Evolutionary conservation across 2,329 filamentous ascomycete genomes (phyloP).

Genomic region (Colletotrichum sp.): DNA sequence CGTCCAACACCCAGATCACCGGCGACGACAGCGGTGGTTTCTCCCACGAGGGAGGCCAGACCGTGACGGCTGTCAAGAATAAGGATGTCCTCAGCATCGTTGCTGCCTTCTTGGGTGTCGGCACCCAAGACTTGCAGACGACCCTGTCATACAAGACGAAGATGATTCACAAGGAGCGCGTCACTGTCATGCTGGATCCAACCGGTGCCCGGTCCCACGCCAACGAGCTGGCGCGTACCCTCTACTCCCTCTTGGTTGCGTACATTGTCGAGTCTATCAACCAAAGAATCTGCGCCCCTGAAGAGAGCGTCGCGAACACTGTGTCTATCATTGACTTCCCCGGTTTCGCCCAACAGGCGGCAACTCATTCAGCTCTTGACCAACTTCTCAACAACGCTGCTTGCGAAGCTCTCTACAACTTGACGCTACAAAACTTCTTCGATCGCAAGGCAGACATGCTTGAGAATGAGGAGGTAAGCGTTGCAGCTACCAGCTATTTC

Average conservation of each 20-base stretch:
- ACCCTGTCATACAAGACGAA: slow-evolving; percentile 96
- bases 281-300: slow-evolving; percentile 82
- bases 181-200: slow-evolving; percentile 98
- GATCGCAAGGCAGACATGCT: slow-evolving; percentile 92
- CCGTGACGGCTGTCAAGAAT: slow-evolving; percentile 87
- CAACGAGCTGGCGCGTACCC: slow-evolving; percentile 88
- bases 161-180: slow-evolving; percentile 92
- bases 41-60: slow-evolving; percentile 91
- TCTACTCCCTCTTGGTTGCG: slow-evolving; percentile 93
- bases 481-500: slow-evolving; percentile 94
- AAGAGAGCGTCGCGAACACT: slow-evolving; percentile 91
- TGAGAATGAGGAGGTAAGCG: slow-evolving; percentile 90
- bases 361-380: slow-evolving; percentile 85
- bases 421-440: slow-evolving; percentile 95
- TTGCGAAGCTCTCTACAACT: slow-evolving; percentile 89
- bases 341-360: slow-evolving; percentile 84
- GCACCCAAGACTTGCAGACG: slow-evolving; percentile 79
- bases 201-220: slow-evolving; percentile 89
- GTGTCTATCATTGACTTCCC: slow-evolving; percentile 96
- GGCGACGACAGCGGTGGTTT: slow-evolving; percentile 95
- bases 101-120: slow-evolving; percentile 92
- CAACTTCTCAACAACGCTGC: slow-evolving; percentile 96
- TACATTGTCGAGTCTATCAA: slow-evolving; percentile 95
- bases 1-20: slow-evolving; percentile 76
- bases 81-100: slow-evolving; percentile 87